Conservation (phyloP, 805 yeast species). For the Kazachstania bromeliacearum region DNA sequence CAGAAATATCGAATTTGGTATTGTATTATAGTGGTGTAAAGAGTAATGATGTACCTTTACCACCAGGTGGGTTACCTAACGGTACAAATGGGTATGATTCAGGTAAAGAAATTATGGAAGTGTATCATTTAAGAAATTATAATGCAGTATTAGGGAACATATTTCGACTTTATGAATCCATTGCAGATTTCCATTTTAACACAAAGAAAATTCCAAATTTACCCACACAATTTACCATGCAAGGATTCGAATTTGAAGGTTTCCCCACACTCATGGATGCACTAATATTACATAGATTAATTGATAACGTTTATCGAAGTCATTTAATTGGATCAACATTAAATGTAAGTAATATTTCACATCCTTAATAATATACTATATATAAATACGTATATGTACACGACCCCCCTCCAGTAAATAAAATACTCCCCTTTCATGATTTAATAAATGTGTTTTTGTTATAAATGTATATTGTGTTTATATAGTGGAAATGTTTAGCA, state of each 20-base stretch:
- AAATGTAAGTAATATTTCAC: constrained; percentile 11
- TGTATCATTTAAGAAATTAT: constrained; percentile 26
- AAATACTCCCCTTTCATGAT: no score
- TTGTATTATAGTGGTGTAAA: constrained; percentile 25
- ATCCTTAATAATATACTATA: not conserved
- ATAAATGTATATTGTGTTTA: no score
- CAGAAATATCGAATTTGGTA: constrained; percentile 26
- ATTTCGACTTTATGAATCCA: constrained; percentile 24
- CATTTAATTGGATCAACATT: constrained; percentile 16
- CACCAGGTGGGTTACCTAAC: not conserved
- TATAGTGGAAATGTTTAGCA: no score
- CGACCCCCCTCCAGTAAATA: not conserved
- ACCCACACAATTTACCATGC: constrained; percentile 19
- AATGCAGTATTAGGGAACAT: constrained; percentile 26
- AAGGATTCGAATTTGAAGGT: constrained; percentile 24
- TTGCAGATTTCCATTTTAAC: constrained; percentile 25
- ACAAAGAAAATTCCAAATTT: constrained; percentile 16
- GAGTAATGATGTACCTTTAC: constrained; percentile 10
- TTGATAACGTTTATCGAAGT: constrained; percentile 23
- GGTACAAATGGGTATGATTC: constrained; percentile 10
- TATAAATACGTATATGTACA: no score
- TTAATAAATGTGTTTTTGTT: no score
- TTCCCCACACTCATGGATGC: constrained; percentile 26
- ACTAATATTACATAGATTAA: constrained; percentile 17
- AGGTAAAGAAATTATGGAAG: constrained; percentile 24